phyloP scores from a whole-genome alignment of 495 filamentous ascomycete species.

The Pseudoneurospora amorphoporcata region DNA sequence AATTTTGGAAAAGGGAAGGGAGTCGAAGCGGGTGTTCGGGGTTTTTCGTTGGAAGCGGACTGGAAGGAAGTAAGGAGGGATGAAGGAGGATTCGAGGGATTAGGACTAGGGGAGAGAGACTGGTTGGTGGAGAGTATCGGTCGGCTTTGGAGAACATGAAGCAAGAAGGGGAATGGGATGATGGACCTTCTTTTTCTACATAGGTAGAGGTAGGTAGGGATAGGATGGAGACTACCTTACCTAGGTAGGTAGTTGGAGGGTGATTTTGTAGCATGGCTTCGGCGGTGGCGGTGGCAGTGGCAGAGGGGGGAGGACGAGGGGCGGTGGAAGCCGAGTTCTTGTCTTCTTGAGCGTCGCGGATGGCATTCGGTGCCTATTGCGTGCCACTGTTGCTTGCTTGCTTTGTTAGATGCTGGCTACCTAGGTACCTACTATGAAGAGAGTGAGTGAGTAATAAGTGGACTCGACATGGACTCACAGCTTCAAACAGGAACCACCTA shows the following conservation, averaged over 20 bases:
- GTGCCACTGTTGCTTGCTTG: slow-evolving; percentile 38
- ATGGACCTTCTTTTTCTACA: slow-evolving; percentile 43
- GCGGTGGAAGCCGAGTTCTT: slow-evolving; percentile 53
- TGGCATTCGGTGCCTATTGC: slow-evolving; percentile 43
- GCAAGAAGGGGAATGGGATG: neutral
- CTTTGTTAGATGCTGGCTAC: slow-evolving; percentile 7
- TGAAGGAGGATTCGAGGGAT: slow-evolving; percentile 30
- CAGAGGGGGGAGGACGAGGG: slow-evolving; percentile 18
- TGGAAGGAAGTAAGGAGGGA: slow-evolving; percentile 44
- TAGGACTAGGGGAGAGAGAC: slow-evolving; percentile 36
- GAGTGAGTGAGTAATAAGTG: neutral
- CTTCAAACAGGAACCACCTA: slow-evolving; percentile 43
- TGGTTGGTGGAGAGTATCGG: slow-evolving; percentile 30
- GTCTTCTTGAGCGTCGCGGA: slow-evolving; percentile 52
- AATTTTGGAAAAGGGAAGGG: slow-evolving; percentile 28
- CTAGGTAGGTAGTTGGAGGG: slow-evolving; percentile 24
- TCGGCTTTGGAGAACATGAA: slow-evolving; percentile 29
- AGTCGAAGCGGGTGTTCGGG: slow-evolving; percentile 48
- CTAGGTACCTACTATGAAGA: neutral
- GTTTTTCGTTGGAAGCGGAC: slow-evolving; percentile 28
- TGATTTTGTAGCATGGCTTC: slow-evolving; percentile 35
- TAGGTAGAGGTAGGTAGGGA: too few relatives aligned
- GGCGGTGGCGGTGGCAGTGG: slow-evolving; percentile 20
- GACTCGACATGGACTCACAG: slow-evolving; percentile 24
- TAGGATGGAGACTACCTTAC: slow-evolving; percentile 22